These are phyloP conservation scores for Physcomitrellopsis africana DNA, from an alignment of 225 moss, liverwort and hornwort genomes.

Conservation along the genomic window DNA sequence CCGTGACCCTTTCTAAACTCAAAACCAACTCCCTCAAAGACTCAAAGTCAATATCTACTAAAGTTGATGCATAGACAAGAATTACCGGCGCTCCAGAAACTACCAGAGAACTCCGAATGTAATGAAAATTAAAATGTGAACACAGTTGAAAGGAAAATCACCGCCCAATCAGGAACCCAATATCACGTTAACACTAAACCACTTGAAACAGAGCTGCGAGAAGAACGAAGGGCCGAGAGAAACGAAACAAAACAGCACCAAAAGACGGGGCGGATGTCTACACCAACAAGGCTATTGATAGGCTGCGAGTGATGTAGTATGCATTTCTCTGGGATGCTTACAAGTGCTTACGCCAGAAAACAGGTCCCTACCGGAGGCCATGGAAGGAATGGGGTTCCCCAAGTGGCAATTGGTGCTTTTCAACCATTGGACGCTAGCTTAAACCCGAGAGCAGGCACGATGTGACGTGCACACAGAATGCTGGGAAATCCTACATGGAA, in stretches of 20 bases:
- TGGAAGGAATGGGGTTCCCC: accelerated
- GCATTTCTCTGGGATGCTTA: neutral
- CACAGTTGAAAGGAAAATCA: neutral
- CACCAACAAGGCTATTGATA: neutral
- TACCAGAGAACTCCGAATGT: neutral
- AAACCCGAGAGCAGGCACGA: conserved; percentile 27
- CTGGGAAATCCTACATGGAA: conserved; percentile 16
- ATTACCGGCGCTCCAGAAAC: neutral
- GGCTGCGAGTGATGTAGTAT: neutral
- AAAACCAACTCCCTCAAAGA: neutral
- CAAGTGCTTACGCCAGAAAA: neutral
- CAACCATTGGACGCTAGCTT: neutral
- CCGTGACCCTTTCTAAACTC: neutral
- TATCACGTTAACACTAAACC: neutral
- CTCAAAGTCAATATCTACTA: neutral
- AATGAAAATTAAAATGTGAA: neutral
- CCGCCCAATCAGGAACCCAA: neutral
- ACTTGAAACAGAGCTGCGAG: neutral
- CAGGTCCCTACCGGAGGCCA: neutral
- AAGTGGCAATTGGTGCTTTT: neutral
- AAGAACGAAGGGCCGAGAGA: neutral
- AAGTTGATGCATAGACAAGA: neutral
- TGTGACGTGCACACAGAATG: conserved; percentile 10
- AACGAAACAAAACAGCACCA: neutral
- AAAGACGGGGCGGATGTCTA: neutral